These are phyloP conservation scores for Populus nigra DNA, from an alignment of 345 rosid genomes.

Conservation along the genomic window DNA sequence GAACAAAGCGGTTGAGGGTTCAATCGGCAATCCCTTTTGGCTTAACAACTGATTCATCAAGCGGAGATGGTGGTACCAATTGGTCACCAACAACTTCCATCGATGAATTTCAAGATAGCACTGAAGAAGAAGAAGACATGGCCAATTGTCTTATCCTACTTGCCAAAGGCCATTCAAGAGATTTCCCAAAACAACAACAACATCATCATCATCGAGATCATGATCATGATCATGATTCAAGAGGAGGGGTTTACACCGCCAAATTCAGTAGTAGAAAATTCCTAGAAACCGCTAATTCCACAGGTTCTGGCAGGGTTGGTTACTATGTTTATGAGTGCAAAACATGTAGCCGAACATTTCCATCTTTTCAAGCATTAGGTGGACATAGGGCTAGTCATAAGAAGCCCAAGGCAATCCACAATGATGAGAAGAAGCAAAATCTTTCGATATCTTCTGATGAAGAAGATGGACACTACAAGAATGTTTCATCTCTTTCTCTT, in stretches of 20 bases:
- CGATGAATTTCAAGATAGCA: conserved; percentile 30
- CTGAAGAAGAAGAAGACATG: conserved; percentile 83
- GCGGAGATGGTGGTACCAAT: conserved; percentile 14
- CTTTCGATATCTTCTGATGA: conserved; percentile 21
- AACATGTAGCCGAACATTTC: conserved; percentile 81
- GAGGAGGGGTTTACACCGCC: neutral
- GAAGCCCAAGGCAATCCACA: conserved; percentile 50
- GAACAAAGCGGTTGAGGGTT: conserved; percentile 72
- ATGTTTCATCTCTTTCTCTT: conserved; percentile 49
- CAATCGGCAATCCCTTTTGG: conserved; percentile 57
- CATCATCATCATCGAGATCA: neutral
- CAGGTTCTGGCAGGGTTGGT: conserved; percentile 57
- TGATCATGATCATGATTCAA: neutral
- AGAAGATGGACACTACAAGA: conserved; percentile 40
- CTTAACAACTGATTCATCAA: conserved; percentile 27
- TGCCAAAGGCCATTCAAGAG: conserved; percentile 58
- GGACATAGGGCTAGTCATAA: conserved; percentile 98
- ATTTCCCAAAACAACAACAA: neutral
- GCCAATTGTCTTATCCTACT: conserved; percentile 91
- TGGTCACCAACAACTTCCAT: conserved; percentile 32
- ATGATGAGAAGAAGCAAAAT: conserved; percentile 8
- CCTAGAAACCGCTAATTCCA: conserved; percentile 48
- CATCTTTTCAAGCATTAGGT: conserved; percentile 95
- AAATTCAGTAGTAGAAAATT: conserved; percentile 65
- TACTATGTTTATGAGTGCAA: conserved; percentile 87